A percentile compares a stretch with the other conserved stretches of the same genome.
phyloP scores from a whole-genome alignment of 129 eudicot species.

The Lactuca sativa region DNA sequence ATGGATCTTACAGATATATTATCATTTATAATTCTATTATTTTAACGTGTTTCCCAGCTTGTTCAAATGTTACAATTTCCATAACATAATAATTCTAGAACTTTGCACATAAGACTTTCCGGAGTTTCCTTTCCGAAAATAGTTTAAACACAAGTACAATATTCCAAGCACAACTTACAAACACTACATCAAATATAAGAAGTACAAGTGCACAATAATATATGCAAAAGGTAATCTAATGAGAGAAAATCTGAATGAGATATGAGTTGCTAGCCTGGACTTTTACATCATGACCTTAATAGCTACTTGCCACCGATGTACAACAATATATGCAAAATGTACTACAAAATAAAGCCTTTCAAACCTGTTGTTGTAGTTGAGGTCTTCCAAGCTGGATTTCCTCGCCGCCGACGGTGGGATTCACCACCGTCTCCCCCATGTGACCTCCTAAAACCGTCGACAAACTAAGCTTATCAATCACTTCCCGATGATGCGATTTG shows the following conservation, averaged over 20 bases:
- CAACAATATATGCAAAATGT: neutral
- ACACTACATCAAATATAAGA: neutral
- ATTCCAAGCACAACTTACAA: neutral
- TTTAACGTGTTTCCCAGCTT: too few relatives aligned
- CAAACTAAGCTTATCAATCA: slow-evolving; percentile 33
- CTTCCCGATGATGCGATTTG: slow-evolving; percentile 40
- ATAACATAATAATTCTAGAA: too few relatives aligned
- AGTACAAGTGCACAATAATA: too few relatives aligned
- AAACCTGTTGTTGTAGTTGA: slow-evolving; percentile 19
- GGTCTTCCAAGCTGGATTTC: slow-evolving; percentile 38
- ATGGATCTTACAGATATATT: too few relatives aligned
- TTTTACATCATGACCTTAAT: neutral
- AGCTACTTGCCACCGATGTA: neutral
- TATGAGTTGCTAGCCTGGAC: neutral
- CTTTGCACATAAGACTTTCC: too few relatives aligned
- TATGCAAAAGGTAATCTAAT: too few relatives aligned
- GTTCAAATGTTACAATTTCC: too few relatives aligned
- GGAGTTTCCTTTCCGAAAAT: too few relatives aligned
- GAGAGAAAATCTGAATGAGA: too few relatives aligned
- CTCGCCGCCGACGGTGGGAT: slow-evolving; percentile 23
- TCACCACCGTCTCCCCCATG: slow-evolving; percentile 27
- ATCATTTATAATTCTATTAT: too few relatives aligned
- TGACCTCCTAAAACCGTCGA: slow-evolving; percentile 29
- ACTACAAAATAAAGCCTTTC: neutral
- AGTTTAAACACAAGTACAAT: neutral